These are phyloP conservation scores for Puccinia horiana DNA, from an alignment of 1,284 basidiomycete species.

Conservation along the genomic window DNA sequence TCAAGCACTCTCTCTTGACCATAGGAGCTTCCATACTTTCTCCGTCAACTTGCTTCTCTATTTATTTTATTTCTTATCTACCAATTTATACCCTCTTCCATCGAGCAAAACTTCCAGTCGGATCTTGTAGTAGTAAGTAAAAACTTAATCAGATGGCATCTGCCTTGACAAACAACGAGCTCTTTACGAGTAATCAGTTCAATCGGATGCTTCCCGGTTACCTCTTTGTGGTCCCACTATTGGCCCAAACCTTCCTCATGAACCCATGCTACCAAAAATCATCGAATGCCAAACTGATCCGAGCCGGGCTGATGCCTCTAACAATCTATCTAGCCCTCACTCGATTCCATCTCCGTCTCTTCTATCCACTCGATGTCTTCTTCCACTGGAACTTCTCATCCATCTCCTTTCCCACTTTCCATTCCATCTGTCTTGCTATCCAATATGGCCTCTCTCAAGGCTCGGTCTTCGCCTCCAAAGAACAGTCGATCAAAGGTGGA, in stretches of 20 bases:
- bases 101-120: too few species aligned
- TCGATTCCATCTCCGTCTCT: neutral
- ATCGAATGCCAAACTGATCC: neutral
- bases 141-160: neutral
- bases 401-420: constrained; percentile 45
- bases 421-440: constrained; percentile 39
- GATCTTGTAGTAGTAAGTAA: too few species aligned
- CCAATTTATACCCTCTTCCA: too few species aligned
- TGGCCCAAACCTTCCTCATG: constrained; percentile 36
- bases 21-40: too few species aligned
- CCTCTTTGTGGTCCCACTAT: constrained; percentile 27
- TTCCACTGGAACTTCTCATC: constrained; percentile 42
- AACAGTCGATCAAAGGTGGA: constrained; percentile 6
- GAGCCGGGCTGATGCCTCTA: constrained; percentile 36
- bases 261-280: constrained; percentile 40
- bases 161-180: neutral
- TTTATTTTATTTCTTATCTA: too few species aligned
- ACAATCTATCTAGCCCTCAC: constrained; percentile 29
- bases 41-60: neutral
- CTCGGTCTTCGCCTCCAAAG: constrained; percentile 16
- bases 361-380: constrained; percentile 46
- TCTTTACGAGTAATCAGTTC: constrained; percentile 17
- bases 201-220: constrained; percentile 23
- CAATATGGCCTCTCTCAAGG: constrained; percentile 33
- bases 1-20: too few species aligned